Evolutionary conservation across 2,329 filamentous ascomycete genomes (phyloP).

Genomic region (Penicillium sp.): DNA sequence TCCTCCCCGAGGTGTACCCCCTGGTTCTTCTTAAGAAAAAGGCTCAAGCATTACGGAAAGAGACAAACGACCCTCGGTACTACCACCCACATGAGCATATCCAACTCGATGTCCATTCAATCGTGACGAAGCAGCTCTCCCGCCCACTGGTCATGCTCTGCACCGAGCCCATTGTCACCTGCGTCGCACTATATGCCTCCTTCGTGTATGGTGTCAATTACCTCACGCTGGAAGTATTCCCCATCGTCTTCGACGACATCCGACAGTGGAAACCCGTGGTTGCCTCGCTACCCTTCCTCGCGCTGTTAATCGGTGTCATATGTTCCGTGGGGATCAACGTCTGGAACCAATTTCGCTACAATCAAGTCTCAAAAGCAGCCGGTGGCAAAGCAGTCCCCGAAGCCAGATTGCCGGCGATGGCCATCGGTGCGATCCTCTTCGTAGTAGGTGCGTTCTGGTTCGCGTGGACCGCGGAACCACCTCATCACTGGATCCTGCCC

Average conservation of each 20-base stretch:
- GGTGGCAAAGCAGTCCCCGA: conserved; percentile 36
- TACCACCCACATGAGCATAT: conserved; percentile 46
- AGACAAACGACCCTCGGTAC: conserved; percentile 36
- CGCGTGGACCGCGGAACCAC: conserved; percentile 38
- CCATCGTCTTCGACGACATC: conserved; percentile 43
- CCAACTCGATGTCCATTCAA: conserved; percentile 38
- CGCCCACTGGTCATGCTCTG: conserved; percentile 44
- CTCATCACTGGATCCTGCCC: conserved; percentile 13
- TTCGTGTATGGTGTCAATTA: conserved; percentile 48
- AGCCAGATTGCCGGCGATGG: conserved; percentile 44
- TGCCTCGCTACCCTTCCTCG: conserved; percentile 43
- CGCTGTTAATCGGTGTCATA: conserved; percentile 43
- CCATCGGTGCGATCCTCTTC: conserved; percentile 43
- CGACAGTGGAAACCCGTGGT: conserved; percentile 38
- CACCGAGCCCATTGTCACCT: conserved; percentile 47
- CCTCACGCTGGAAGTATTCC: conserved; percentile 46
- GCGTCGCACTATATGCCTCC: conserved; percentile 43
- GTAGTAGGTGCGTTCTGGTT: conserved; percentile 43
- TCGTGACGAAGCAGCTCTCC: conserved; percentile 42
- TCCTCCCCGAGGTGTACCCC: conserved; percentile 40
- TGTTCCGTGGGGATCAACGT: conserved; percentile 41
- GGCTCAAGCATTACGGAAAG: conserved; percentile 35
- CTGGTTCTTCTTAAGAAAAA: conserved; percentile 39
- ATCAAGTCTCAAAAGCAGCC: conserved; percentile 25
- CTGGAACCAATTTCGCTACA: conserved; percentile 40